Evolutionary conservation across 805 yeast species (phyloP), one percentile per base, ranked within the genome.

Genomic region (Suhomyces faveliae): DNA sequence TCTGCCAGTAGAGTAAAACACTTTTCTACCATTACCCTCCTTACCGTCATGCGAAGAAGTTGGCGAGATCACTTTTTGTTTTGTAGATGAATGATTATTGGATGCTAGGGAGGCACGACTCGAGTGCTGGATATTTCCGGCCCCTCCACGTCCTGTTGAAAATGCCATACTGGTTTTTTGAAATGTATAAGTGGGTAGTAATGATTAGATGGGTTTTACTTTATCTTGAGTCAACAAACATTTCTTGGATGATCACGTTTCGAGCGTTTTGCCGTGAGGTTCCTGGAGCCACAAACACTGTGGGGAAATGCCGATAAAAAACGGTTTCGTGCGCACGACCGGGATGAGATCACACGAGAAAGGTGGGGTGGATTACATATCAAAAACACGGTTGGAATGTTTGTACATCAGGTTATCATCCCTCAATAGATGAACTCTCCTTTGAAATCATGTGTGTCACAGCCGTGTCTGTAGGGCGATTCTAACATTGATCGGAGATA

Each of bases 1-100:
- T 53, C 92, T 75, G 4, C 91, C 91, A 0, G 90, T 85, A n/a
- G 88, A 76, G 54, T 77, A 78, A 49, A 68, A 70, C 5, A 69
- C 60, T 52, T 57, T 64, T 49, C 66, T 67, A 38, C 21, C 30
- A 24, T 21, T 30, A 13, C 39, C 43, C 10, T 50, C 51, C 23
- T 38, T 35, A n/a, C 39, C 43, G 12, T 50, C 51, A 23, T 38
- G 45, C 12, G 54, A 45, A 13, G 12, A 27, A 4, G 54, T 40
- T 5, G 51, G 49, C 17, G 47, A 42, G 7, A 46, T 45, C 19
- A 23, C 27, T 39, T 24, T 35, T 7, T 46, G 51, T 17, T 33
- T 33, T 20, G 19, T n/a, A 9, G 19, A 5, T 4, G 37, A 9
- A 33, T 9, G 5, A 11, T 10, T 12, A 33, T 15, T 33, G 5